Base-by-base conservation (phyloP, 345 rosid genomes). In the Stellera chamaejasme region DNA sequence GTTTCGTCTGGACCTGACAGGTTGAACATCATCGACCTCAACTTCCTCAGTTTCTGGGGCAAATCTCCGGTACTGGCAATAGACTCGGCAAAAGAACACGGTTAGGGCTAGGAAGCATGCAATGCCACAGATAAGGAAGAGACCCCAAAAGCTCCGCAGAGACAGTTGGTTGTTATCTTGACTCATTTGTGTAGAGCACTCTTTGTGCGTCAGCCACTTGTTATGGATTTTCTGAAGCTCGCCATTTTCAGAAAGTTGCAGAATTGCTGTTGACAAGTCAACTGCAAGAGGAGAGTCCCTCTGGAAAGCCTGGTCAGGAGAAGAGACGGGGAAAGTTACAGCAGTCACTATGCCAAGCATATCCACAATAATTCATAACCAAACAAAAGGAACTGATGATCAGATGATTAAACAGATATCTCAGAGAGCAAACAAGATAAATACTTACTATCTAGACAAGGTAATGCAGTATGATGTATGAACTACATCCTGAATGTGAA, bases 231-330 rank as follows among this genome's bases (percentile, higher is more conserved):
- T 82, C 57, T 88, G 88, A 27, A 88, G 96, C 23, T 86, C 91
- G 14, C 95, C 98, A 39, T 72, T 81, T 67, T 92, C 98, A 0
- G 96, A 86, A 2, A 92, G 93, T 41, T 79, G 87, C 54, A 92
- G 87, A 62, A 92, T 75, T 3, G 98, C 84, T 0, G 96, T 92
- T 11, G 98, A 88, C 67, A 92, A 39, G 72, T 92, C 98, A 13
- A 92, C 79, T 1, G 95, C 93, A 13, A 92, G 82, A 42, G 98
- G 96, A 11, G 90, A 92, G 60, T 92, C 93, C 78, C 90, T 77
- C 66, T 84, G 96, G 67, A 92, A 92, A 3, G 96, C 98, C 96
- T 92, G 83, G 39, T 32, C 7, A 32, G 9, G 39, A 32, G 39
- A 32, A 19, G 23, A 19, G 23, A 19, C 23, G 23, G 23, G 23